Percentiles rank a stretch among this genome's conserved stretches.
Evolutionary conservation across 1,284 basidiomycete genomes (phyloP).

Genomic region (Coniferiporia sulphurascens): DNA sequence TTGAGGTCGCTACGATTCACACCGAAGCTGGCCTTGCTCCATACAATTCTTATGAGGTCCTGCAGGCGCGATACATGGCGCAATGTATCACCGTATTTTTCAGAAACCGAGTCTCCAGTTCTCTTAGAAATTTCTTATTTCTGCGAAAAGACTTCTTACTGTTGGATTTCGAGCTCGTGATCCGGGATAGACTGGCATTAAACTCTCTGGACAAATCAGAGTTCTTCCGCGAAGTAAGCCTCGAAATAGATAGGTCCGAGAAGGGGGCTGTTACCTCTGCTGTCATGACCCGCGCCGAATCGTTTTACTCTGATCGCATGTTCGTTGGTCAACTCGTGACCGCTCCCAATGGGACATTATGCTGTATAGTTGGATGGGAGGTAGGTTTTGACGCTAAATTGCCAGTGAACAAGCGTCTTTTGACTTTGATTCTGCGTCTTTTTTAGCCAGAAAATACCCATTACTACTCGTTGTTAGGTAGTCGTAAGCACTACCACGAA

Average conservation of each 20-base stretch:
- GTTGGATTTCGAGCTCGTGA: slow-evolving; percentile 7
- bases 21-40: not conserved
- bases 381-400: slow-evolving; percentile 4
- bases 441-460: no score
- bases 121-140: no score
- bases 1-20: slow-evolving; percentile 29
- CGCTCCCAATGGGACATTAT: not conserved
- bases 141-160: not conserved
- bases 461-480: no score
- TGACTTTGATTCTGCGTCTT: no score
- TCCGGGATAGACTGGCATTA: slow-evolving; percentile 3
- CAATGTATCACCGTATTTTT: not conserved
- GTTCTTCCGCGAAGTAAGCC: not conserved
- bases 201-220: not conserved
- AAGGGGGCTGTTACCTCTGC: not conserved
- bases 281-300: not conserved
- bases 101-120: not conserved
- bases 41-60: not conserved
- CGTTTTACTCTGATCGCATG: not conserved
- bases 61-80: slow-evolving; percentile 2
- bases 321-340: slow-evolving; percentile 20
- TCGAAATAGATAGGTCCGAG: not conserved
- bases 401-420: not conserved
- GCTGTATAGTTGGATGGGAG: slow-evolving; percentile 19
- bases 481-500: no score